Evolutionary conservation across 2,329 filamentous ascomycete genomes (phyloP), one percentile per base, ranked within the genome.

Genomic region (Monosporascus sp.): DNA sequence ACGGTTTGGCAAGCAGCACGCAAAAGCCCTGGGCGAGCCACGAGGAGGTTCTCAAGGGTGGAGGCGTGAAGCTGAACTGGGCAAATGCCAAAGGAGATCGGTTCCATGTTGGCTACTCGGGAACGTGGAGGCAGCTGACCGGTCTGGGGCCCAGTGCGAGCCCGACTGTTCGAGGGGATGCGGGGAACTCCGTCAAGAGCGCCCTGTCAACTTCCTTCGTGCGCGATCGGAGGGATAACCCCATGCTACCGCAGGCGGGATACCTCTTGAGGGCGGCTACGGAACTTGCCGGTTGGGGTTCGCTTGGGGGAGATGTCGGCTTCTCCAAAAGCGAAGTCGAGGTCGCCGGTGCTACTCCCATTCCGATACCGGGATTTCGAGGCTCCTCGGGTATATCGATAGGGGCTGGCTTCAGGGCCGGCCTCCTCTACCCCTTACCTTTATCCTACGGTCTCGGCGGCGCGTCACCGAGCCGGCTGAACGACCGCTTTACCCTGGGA

Each of bases 251-350:
- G 0, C 87, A 87, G 54, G 79, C 80, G 53, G 94, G 94, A 31
- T 94, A 93, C 69, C 81, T 95, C 61, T 64, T 93, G 27, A 91
- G 91, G 68, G 84, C 88, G 1, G 77, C 85, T 24, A 82, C 88
- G 27, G 93, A 97, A 66, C 70, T 97, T n/a, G 93, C 94, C 2
- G 93, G 94, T 11, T 85, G 88, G 70, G 91, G 93, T 0, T 85
- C 88, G 0, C 75, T 99, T 19, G 83, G 82, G 57, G 94, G 94
- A 40, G 94, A 97, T 63, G 91, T 96, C 1, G 86, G 88, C n/a
- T 97, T 97, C 70, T 90, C 85, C 70, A 99, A 96, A 73, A 85
- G 86, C n/a, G 92, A 97, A 69, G 64, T 93, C 17, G 93, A 97
- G 70, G 77, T 90, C 1, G 85, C 90, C 57, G 84, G 84, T 52